Base-by-base conservation (phyloP, 257 asterid species). In the Solanum neorickii region DNA sequence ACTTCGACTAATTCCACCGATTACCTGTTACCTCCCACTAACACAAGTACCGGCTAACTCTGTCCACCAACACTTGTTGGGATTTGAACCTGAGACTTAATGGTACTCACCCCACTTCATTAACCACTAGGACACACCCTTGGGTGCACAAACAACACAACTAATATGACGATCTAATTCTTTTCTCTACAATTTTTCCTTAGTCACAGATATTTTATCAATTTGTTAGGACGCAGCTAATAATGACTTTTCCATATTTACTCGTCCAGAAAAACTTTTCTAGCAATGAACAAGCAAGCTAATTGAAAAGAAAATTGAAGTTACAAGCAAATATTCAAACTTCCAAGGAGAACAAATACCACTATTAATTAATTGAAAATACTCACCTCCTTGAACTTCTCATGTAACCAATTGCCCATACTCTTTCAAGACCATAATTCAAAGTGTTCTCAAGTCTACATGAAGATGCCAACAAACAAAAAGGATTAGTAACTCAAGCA, bases 351-450 rank as follows among this genome's bases (percentile, higher is more conserved):
- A 49, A 80, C 42, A 49, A 47, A 27, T 49, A 29, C 69, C 5
- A 20, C 29, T 11, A 82, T 29, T 49, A 42, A 11, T 18, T 47
- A 9, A 82, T 49, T 47, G 84, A 52, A 47, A 74, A 49, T 85
- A 86, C 94, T 89, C 90, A 97, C 99, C 99, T 89, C 86, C 99
- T 92, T 52, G 99, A 97, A 87, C 98, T 91, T 93, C 91, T 96
- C 89, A 96, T 92, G 95, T 90, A 96, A 86, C 99, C 97, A 88
- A 96, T 88, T 9, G 99, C 95, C 99, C 99, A 97, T 90, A 97
- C 99, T 92, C 99, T 93, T 91, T 97, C 99, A 91, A 97, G 98
- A 46, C 98, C 98, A 94, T 97, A 97, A 89, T 97, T 96, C 92
- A 97, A 88, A 14, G 99, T 97, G 91, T 96, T 95, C 89, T 97